Percentiles rank a stretch among this genome's conserved stretches.
phyloP scores from a whole-genome alignment of 2,329 filamentous ascomycete genomes.

The Trichoderma pleuroti region DNA sequence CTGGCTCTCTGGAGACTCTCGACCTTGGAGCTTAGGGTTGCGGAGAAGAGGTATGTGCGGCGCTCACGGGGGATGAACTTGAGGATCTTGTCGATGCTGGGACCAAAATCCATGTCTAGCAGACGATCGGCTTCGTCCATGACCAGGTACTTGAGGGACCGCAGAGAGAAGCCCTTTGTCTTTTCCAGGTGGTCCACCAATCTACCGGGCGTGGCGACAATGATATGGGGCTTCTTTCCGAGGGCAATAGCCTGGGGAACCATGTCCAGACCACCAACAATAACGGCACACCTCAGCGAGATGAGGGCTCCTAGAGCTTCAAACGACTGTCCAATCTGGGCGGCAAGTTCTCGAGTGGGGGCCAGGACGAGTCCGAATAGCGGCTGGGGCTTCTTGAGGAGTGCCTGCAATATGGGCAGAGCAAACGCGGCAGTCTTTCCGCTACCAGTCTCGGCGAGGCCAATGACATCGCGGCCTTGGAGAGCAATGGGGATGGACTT shows the following conservation, averaged over 20 bases:
- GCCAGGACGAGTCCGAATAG: constrained; percentile 88
- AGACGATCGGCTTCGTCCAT: constrained; percentile 94
- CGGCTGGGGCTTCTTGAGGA: constrained; percentile 82
- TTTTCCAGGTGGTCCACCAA: constrained; percentile 91
- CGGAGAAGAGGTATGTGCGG: constrained; percentile 85
- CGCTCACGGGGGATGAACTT: constrained; percentile 78
- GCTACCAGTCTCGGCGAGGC: constrained; percentile 88
- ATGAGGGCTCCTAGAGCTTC: constrained; percentile 86
- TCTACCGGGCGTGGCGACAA: constrained; percentile 88
- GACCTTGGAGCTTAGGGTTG: constrained; percentile 91
- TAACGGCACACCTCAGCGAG: constrained; percentile 77
- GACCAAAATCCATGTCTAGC: constrained; percentile 90
- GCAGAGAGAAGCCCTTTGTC: constrained; percentile 90
- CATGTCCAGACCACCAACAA: constrained; percentile 96
- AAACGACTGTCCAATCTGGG: constrained; percentile 84
- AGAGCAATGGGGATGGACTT: constrained; percentile 80
- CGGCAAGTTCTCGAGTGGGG: constrained; percentile 88
- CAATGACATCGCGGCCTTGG: constrained; percentile 80
- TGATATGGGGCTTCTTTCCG: constrained; percentile 91
- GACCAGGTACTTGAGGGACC: constrained; percentile 79
- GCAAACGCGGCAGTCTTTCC: constrained; percentile 97
- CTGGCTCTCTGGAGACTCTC: constrained; percentile 89
- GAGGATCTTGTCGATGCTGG: constrained; percentile 87
- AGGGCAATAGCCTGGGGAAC: constrained; percentile 85
- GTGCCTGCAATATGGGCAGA: constrained; percentile 82